phyloP scores from a whole-genome alignment of 1,139 yeast species.

The Blastobotrys raffinosifermentans region DNA sequence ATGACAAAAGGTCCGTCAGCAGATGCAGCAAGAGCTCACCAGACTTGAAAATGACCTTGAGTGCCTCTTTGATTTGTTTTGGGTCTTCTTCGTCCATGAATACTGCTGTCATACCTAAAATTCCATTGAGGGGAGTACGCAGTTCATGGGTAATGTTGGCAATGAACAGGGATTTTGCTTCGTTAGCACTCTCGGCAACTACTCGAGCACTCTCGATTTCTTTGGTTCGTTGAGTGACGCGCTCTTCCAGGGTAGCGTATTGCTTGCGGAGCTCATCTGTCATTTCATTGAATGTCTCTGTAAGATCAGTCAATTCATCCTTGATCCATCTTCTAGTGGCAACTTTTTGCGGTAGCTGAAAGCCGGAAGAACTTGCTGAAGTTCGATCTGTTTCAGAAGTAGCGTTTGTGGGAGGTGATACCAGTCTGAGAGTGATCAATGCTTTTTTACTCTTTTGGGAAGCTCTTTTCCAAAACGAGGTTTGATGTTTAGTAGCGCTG shows the following conservation, averaged over 20 bases:
- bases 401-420: not conserved
- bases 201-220: conserved; percentile 57
- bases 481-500: too few species aligned
- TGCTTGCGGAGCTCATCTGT: conserved; percentile 83
- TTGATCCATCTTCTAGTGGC: conserved; percentile 37
- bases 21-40: conserved; percentile 83
- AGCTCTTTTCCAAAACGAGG: too few species aligned
- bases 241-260: conserved; percentile 76
- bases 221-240: conserved; percentile 78
- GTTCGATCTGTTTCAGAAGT: not conserved
- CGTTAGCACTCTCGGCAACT: conserved; percentile 63
- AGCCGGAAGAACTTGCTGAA: conserved; percentile 18
- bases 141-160: conserved; percentile 92
- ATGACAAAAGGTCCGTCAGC: conserved; percentile 78
- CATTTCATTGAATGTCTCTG: conserved; percentile 91
- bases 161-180: conserved; percentile 86
- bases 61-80: conserved; percentile 59
- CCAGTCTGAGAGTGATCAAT: too few species aligned
- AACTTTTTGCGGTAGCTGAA: conserved; percentile 31
- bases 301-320: conserved; percentile 84
- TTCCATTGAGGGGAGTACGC: conserved; percentile 88
- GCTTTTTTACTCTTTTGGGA: too few species aligned
- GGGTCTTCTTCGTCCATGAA: conserved; percentile 81
- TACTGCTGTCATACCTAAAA: conserved; percentile 87
- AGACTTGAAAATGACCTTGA: conserved; percentile 74